These are phyloP conservation scores for Fusarium albidum DNA, from an alignment of 2,329 filamentous ascomycete genomes.

Conservation along the genomic window DNA sequence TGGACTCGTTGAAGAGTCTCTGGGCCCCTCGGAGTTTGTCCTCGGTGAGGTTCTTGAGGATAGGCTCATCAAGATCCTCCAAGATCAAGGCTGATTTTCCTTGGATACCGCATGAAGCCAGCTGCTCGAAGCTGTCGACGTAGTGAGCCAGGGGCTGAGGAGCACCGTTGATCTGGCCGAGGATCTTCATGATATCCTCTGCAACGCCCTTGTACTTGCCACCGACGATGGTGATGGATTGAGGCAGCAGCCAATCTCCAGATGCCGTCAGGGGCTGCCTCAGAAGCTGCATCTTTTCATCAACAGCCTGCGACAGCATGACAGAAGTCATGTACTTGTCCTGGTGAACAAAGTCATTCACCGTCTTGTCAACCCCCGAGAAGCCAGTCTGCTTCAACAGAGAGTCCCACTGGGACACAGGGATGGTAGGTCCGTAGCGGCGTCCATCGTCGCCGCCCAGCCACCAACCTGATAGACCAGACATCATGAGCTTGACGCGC, in stretches of 20 bases:
- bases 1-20: neutral
- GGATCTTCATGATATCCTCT: neutral
- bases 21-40: neutral
- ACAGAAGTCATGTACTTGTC: conserved; percentile 6
- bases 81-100: neutral
- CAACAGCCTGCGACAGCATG: conserved; percentile 1
- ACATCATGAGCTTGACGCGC: neutral
- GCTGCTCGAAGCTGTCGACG: neutral
- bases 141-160: neutral
- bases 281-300: conserved; percentile 2
- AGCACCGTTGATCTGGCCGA: neutral
- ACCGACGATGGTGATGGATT: neutral
- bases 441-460: conserved; percentile 16
- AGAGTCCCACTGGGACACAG: conserved; percentile 13
- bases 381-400: conserved; percentile 16
- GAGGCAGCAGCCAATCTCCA: neutral
- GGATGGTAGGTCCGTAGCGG: conserved; percentile 2
- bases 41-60: neutral
- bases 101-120: neutral
- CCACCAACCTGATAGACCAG: conserved; percentile 21
- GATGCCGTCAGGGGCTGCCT: neutral
- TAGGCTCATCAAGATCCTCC: neutral
- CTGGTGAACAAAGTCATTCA: conserved; percentile 11
- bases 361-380: conserved; percentile 14
- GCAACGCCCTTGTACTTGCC: neutral